A percentile compares a stretch with the other conserved stretches of the same genome.
These are phyloP conservation scores for Saturnispora zaruensis DNA, from an alignment of 805 yeast genomes.

Conservation along the genomic window DNA sequence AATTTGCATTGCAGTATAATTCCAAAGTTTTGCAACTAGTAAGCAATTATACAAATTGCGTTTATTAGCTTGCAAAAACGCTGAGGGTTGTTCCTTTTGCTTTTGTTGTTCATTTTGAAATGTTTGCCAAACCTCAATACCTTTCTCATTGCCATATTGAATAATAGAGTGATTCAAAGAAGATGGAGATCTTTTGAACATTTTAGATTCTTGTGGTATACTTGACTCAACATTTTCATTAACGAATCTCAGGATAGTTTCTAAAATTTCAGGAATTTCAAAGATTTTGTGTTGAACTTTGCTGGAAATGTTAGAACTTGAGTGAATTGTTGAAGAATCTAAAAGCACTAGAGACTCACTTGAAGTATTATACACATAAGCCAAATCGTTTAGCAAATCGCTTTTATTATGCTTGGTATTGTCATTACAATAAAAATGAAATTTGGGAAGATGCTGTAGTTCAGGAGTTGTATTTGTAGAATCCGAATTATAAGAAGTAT, in stretches of 20 bases:
- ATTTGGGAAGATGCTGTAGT: background rate
- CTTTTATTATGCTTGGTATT: background rate
- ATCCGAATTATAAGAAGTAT: background rate
- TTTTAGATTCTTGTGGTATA: conserved; percentile 55
- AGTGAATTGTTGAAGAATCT: background rate
- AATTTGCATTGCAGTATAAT: conserved; percentile 43
- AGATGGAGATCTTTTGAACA: conserved; percentile 59
- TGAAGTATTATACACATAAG: background rate
- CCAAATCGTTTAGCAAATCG: conserved; percentile 4
- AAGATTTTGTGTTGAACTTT: conserved; percentile 35
- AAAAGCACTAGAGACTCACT: background rate
- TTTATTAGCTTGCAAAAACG: conserved; percentile 5
- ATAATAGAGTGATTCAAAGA: conserved; percentile 58
- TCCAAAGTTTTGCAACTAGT: conserved; percentile 62
- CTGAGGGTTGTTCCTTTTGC: conserved; percentile 5
- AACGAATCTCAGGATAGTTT: conserved; percentile 51
- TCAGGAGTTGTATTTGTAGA: conserved; percentile 6
- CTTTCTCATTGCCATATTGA: conserved; percentile 35
- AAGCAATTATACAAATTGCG: conserved; percentile 50
- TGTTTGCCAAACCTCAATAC: conserved; percentile 36
- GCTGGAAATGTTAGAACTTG: background rate
- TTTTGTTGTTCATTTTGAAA: conserved; percentile 11
- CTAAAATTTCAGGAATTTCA: conserved; percentile 67
- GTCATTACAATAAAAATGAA: background rate
- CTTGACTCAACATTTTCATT: conserved; percentile 38